These are phyloP conservation scores for Intubia oerlemansii DNA, from an alignment of 2,329 filamentous ascomycete species.

Conservation along the genomic window DNA sequence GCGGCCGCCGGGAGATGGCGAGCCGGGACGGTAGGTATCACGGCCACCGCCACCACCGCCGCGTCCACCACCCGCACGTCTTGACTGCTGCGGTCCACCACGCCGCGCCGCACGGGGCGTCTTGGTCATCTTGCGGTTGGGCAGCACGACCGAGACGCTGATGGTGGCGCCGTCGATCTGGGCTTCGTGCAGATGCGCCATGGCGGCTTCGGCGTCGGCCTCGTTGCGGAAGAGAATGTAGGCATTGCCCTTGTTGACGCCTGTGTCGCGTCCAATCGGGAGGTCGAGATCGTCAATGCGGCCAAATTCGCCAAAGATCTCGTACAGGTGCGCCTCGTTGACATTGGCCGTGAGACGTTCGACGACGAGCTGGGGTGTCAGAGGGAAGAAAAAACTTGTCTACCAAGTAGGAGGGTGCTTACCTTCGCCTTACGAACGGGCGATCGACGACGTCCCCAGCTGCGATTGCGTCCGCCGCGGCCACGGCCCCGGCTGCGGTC, in stretches of 20 bases:
- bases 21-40: conserved; percentile 34
- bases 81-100: conserved; percentile 17
- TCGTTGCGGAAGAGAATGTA: conserved; percentile 72
- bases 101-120: conserved; percentile 43
- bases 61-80: conserved; percentile 9
- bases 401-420: no score
- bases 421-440: conserved; percentile 2
- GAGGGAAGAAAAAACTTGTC: no score
- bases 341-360: conserved; percentile 94
- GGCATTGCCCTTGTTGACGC: conserved; percentile 63
- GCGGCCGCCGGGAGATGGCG: conserved; percentile 26
- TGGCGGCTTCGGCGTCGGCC: conserved; percentile 65
- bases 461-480: conserved; percentile 4
- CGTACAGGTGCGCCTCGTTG: conserved; percentile 65
- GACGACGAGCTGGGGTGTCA: conserved; percentile 92
- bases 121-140: conserved; percentile 60
- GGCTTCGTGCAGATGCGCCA: conserved; percentile 96
- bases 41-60: conserved; percentile 8
- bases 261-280: conserved; percentile 59
- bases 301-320: conserved; percentile 84
- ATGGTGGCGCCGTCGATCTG: conserved; percentile 69
- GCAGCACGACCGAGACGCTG: conserved; percentile 74
- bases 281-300: conserved; percentile 72
- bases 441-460: conserved; percentile 13
- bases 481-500: conserved; percentile 12